phyloP scores from a whole-genome alignment of 768 basidiomycete species.

The Tylopilus vinaceipallidus region DNA sequence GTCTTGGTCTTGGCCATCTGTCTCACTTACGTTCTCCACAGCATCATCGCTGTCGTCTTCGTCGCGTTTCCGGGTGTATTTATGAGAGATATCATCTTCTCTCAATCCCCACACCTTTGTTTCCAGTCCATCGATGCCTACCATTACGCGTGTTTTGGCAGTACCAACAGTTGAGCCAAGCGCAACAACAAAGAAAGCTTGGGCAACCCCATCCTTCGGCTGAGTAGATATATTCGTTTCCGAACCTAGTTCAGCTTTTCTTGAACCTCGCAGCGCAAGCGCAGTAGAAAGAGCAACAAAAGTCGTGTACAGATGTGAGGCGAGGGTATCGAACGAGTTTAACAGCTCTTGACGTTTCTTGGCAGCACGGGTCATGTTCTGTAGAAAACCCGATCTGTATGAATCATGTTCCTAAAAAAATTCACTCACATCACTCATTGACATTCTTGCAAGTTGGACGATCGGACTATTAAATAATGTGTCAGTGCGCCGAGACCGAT shows the following conservation, averaged over 20 bases:
- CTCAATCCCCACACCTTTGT: conserved; percentile 35
- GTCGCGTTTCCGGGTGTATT: conserved; percentile 1
- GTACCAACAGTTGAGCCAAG: conserved; percentile 65
- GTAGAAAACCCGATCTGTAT: neutral
- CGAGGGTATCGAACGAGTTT: conserved; percentile 64
- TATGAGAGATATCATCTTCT: neutral
- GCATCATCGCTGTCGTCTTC: neutral
- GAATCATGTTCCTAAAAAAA: neutral
- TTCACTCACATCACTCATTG: conserved; percentile 42
- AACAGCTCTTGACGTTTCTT: conserved; percentile 65
- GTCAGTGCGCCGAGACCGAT: neutral
- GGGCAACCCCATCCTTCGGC: conserved; percentile 15
- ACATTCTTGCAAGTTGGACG: conserved; percentile 57
- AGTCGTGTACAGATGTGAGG: conserved; percentile 72
- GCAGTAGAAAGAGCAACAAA: conserved; percentile 73
- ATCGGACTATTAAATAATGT: conserved; percentile 49
- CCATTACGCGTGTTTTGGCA: conserved; percentile 58
- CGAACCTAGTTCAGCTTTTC: neutral
- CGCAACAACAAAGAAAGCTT: conserved; percentile 58
- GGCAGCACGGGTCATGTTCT: conserved; percentile 47
- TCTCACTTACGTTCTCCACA: neutral
- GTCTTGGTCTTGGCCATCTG: conserved; percentile 3
- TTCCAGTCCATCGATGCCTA: conserved; percentile 65
- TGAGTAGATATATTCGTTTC: neutral
- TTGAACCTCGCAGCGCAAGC: conserved; percentile 39